Conservation (phyloP, 2,329 filamentous ascomycete species). For the Colletotrichum sojae region DNA sequence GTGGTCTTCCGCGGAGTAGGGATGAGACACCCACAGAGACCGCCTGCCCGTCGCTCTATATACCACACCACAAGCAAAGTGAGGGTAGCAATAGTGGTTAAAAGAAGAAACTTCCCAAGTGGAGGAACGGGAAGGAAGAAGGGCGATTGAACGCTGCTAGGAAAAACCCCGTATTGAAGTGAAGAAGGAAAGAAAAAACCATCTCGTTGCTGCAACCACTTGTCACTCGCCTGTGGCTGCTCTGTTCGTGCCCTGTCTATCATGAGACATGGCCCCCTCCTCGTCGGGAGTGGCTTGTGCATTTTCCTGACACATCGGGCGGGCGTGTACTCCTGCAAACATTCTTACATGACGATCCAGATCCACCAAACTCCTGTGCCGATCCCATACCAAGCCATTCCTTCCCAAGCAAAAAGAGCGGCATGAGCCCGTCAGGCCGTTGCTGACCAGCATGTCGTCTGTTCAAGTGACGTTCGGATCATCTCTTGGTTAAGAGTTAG, state of each 20-base stretch:
- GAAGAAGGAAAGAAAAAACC: constrained; percentile 37
- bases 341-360: constrained; percentile 42
- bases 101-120: constrained; percentile 26
- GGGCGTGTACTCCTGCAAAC: constrained; percentile 40
- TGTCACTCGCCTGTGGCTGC: constrained; percentile 30
- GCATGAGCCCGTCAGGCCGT: constrained; percentile 38
- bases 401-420: constrained; percentile 38
- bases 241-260: constrained; percentile 35
- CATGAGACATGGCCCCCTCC: constrained; percentile 40
- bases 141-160: constrained; percentile 25
- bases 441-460: constrained; percentile 30
- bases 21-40: neutral
- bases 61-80: constrained; percentile 38
- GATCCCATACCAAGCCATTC: constrained; percentile 40
- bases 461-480: constrained; percentile 28
- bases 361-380: constrained; percentile 41
- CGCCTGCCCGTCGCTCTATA: constrained; percentile 22
- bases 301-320: constrained; percentile 40
- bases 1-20: too few relatives aligned
- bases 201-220: constrained; percentile 41
- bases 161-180: constrained; percentile 25
- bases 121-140: constrained; percentile 27
- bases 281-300: constrained; percentile 38
- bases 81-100: constrained; percentile 36
- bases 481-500: constrained; percentile 36